phyloP scores from a whole-genome alignment of 768 basidiomycete genomes.

The Rhizopogon rudus region DNA sequence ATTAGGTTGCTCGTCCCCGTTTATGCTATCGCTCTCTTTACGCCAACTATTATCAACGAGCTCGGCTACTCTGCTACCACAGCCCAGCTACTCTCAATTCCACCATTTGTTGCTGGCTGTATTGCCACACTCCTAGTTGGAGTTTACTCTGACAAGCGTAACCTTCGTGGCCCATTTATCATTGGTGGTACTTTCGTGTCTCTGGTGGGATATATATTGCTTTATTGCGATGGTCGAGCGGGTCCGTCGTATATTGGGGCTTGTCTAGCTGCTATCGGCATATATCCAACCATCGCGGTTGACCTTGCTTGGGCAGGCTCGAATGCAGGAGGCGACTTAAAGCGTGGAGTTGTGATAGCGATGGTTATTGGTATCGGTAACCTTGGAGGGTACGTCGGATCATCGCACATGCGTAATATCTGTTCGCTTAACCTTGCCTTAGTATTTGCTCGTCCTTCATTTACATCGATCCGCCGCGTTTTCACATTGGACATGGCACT shows the following conservation, averaged over 20 bases:
- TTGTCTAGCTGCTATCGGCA: conserved; percentile 46
- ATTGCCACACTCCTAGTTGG: conserved; percentile 38
- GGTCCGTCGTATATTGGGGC: conserved; percentile 38
- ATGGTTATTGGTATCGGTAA: conserved; percentile 53
- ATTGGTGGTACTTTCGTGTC: conserved; percentile 37
- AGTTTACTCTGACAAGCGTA: conserved; percentile 35
- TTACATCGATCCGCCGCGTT: conserved; percentile 33
- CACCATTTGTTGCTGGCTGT: conserved; percentile 45
- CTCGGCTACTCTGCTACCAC: conserved; percentile 47
- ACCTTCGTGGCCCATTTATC: conserved; percentile 46
- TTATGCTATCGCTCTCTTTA: conserved; percentile 46
- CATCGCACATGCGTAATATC: conserved; percentile 11
- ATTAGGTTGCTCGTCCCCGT: conserved; percentile 39
- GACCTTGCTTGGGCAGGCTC: conserved; percentile 50
- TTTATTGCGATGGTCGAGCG: conserved; percentile 30
- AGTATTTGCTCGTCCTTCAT: conserved; percentile 41
- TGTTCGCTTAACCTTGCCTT: conserved; percentile 18
- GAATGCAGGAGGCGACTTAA: conserved; percentile 52
- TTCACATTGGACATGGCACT: conserved; percentile 32
- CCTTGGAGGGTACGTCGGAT: conserved; percentile 40
- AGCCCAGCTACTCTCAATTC: conserved; percentile 46
- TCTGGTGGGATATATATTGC: conserved; percentile 46
- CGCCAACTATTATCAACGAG: conserved; percentile 45
- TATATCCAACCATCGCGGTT: conserved; percentile 46
- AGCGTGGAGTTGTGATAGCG: conserved; percentile 46